Base-by-base conservation (phyloP, 208 protist genomes). In the Wallacemonas rigidus region DNA sequence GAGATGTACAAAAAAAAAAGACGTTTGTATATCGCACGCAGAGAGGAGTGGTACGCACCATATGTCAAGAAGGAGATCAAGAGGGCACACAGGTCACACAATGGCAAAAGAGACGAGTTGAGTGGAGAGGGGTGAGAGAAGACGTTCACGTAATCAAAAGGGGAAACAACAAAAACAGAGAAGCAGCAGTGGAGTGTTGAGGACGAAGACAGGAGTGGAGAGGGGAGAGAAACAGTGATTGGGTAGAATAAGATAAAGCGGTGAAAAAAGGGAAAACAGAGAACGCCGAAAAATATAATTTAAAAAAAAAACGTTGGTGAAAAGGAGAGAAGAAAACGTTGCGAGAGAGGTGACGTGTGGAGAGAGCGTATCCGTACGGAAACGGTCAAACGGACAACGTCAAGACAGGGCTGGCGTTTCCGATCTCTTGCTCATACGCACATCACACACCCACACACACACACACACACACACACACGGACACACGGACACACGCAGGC, bases 401-500 rank as follows among this genome's bases (percentile, higher is more conserved):
- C 26, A 26, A 26, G 26, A 26, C 26, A 26, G 26, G 26, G 26
- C 26, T 26, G 26, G 26, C 26, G 26, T 26, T 26, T 26, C 26
- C 26, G 26, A 26, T 26, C 26, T 26, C 26, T 26, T 26, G 26
- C 26, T 26, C 26, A 26, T 26, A 26, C 26, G 26, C 26, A 26
- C 26, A 26, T 0, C 26, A 26, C 26, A 26, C 26, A 26, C n/a
- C n/a, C 41, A 69, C 68, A 58, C 54, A 67, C 56, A 80, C 57
- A 68, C 69, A 47, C 58, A 71, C 67, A 56, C 67, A 77, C 36
- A 70, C 45, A 70, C 35, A 63, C 38, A 69, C 55, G 39, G 63
- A 54, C 75, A 79, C 60, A 45, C 38, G 14, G 63, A 54, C 55
- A 57, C 17, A 65, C 35, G 65, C 6, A 48, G 38, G 61, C n/a